phyloP scores from a whole-genome alignment of 345 rosid species.

The Eucalyptus pauciflora region DNA sequence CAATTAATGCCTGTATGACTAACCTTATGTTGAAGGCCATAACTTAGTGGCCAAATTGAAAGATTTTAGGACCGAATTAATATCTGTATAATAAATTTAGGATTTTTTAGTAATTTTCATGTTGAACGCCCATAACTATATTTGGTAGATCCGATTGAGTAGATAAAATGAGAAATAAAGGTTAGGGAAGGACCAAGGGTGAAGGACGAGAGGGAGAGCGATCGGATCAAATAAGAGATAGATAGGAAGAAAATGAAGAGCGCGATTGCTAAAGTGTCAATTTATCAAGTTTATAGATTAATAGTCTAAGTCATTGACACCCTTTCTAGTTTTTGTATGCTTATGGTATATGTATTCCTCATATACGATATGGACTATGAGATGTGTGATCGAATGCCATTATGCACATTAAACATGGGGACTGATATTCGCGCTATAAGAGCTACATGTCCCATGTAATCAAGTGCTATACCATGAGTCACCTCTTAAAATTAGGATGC shows the following conservation, averaged over 20 bases:
- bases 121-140: background rate
- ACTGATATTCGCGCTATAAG: no score
- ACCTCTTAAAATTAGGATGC: no score
- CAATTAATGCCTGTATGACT: accelerated
- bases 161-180: background rate
- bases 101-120: background rate
- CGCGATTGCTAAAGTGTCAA: background rate
- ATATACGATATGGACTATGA: no score
- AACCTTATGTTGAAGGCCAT: background rate
- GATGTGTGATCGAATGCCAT: no score
- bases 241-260: background rate
- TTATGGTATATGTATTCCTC: no score
- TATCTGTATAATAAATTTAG: accelerated
- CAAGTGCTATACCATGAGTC: no score
- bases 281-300: background rate
- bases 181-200: background rate
- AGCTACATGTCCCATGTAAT: no score
- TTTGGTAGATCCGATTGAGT: background rate
- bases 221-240: accelerated
- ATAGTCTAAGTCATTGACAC: background rate
- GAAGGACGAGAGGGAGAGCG: background rate
- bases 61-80: accelerated
- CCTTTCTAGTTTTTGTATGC: background rate
- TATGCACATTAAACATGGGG: no score
- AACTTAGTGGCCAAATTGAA: background rate